These are phyloP conservation scores for Ustilago loliicola DNA, from an alignment of 1,284 basidiomycete genomes.

Conservation along the genomic window DNA sequence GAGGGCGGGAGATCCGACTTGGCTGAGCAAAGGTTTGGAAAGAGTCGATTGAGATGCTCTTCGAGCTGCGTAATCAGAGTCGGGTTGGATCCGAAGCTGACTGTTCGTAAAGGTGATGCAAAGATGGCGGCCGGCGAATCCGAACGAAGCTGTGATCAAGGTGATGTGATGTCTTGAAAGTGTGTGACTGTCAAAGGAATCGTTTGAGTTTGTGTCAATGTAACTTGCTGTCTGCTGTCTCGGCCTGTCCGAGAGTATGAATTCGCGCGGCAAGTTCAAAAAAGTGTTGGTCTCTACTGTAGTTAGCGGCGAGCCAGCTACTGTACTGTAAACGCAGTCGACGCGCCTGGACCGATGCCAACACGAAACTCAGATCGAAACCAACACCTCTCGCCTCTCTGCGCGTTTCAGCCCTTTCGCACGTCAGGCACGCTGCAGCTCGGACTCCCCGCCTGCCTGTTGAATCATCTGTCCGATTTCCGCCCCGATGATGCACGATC, in stretches of 20 bases:
- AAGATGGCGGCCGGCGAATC: not conserved
- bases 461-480: not conserved
- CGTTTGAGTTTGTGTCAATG: not conserved
- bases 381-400: slow-evolving; percentile 9
- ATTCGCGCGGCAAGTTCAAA: slow-evolving; percentile 26
- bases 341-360: slow-evolving; percentile 37
- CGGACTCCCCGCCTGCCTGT: not conserved
- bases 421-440: slow-evolving; percentile 8
- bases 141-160: not conserved
- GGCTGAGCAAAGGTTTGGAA: not conserved
- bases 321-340: slow-evolving; percentile 16
- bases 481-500: too few species aligned
- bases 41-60: not conserved
- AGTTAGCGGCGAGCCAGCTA: slow-evolving; percentile 13
- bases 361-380: slow-evolving; percentile 6
- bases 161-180: slow-evolving; percentile 10
- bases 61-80: not conserved
- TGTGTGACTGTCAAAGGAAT: not conserved
- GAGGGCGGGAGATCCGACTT: not conserved
- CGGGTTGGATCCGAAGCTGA: not conserved
- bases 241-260: slow-evolving; percentile 22
- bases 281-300: slow-evolving; percentile 45
- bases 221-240: not conserved
- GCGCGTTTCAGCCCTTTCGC: not conserved
- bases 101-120: not conserved